phyloP scores from a whole-genome alignment of 2,329 filamentous ascomycete species.

The Myriangium duriaei region DNA sequence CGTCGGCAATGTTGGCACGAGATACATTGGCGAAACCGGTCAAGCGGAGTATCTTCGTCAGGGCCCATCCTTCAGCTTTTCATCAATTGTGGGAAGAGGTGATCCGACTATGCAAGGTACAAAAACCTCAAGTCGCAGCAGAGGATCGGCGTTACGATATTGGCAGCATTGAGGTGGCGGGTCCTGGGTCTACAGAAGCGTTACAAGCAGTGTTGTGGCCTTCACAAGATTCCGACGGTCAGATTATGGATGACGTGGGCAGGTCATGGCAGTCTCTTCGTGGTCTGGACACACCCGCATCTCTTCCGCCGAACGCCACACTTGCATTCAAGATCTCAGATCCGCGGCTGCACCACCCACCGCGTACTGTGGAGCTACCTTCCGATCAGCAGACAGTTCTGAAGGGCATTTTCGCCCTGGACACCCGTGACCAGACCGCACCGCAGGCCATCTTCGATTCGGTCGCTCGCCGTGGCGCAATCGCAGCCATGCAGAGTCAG shows the following conservation, averaged over 20 bases:
- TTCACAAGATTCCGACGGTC: constrained; percentile 24
- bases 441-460: constrained; percentile 51
- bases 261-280: constrained; percentile 38
- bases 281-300: constrained; percentile 53
- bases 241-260: constrained; percentile 16
- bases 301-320: constrained; percentile 56
- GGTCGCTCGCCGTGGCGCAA: constrained; percentile 50
- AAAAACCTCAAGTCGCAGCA: constrained; percentile 49
- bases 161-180: constrained; percentile 57
- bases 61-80: constrained; percentile 74
- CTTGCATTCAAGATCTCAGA: constrained; percentile 65
- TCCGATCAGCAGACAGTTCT: constrained; percentile 35
- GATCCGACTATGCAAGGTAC: constrained; percentile 43
- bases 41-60: constrained; percentile 42
- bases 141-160: constrained; percentile 62
- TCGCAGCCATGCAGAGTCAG: constrained; percentile 56
- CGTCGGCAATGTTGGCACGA: constrained; percentile 12
- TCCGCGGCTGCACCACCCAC: constrained; percentile 68
- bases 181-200: constrained; percentile 68
- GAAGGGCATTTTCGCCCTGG: constrained; percentile 52
- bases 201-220: constrained; percentile 56
- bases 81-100: constrained; percentile 55
- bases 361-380: constrained; percentile 37
- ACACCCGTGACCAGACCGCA: constrained; percentile 32
- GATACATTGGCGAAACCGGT: background rate